Conservation (phyloP, 768 basidiomycete species). For the Psilocybe subaeruginosa region DNA sequence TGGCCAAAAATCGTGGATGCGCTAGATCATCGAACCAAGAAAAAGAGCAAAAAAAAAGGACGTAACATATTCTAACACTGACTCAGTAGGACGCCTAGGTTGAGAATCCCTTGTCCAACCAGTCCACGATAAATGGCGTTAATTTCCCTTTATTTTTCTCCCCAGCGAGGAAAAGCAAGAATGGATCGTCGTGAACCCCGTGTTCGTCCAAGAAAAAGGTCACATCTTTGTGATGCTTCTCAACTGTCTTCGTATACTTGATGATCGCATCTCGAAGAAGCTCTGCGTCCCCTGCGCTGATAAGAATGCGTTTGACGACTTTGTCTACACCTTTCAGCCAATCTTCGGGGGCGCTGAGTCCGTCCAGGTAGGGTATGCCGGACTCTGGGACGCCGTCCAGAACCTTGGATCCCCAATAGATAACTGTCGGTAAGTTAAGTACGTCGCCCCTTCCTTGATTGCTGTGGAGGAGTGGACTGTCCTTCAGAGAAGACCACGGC, state of each 20-base stretch:
- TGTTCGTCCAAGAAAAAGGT: constrained; percentile 19
- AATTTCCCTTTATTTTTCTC: constrained; percentile 19
- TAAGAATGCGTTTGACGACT: constrained; percentile 24
- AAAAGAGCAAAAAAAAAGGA: neutral
- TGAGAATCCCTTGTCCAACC: constrained; percentile 13
- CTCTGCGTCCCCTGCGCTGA: constrained; percentile 30
- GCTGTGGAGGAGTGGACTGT: constrained; percentile 18
- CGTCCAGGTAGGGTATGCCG: constrained; percentile 25
- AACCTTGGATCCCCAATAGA: constrained; percentile 19
- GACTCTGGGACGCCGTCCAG: constrained; percentile 15
- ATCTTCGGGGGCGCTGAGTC: constrained; percentile 22
- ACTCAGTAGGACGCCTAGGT: neutral
- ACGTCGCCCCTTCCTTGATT: constrained; percentile 20
- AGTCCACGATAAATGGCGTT: constrained; percentile 19
- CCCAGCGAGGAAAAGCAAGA: constrained; percentile 15
- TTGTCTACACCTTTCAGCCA: constrained; percentile 32
- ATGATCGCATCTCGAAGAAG: constrained; percentile 29
- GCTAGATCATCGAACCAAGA: too few species aligned
- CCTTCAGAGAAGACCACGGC: constrained; percentile 37
- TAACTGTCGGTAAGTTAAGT: constrained; percentile 7
- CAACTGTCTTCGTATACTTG: constrained; percentile 17
- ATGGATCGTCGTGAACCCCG: constrained; percentile 23
- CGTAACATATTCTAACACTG: neutral
- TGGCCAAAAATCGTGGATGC: too few species aligned
- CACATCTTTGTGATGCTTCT: constrained; percentile 13